A percentile compares a stretch with the other conserved stretches of the same genome.
phyloP scores from a whole-genome alignment of 345 rosid species.

The Arabidopsis thaliana region DNA sequence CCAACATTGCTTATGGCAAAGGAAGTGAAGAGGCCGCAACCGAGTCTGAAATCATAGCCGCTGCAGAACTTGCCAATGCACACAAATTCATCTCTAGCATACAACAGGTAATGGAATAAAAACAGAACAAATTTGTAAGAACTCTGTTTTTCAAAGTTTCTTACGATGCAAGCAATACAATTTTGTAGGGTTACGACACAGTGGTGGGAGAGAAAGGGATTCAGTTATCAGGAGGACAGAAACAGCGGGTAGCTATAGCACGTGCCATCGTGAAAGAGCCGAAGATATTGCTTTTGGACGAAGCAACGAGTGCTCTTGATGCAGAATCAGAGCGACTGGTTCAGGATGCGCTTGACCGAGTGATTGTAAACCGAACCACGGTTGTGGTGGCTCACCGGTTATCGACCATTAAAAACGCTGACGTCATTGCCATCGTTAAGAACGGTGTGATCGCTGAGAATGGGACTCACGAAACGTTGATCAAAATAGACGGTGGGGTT shows the following conservation, averaged over 20 bases:
- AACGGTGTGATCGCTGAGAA: constrained; percentile 74
- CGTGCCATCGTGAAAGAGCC: constrained; percentile 77
- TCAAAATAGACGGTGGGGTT: constrained; percentile 58
- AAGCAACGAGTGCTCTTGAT: constrained; percentile 91
- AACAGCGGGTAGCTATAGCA: constrained; percentile 80
- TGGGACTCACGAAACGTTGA: constrained; percentile 67
- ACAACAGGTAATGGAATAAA: constrained; percentile 45
- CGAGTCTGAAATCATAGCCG: constrained; percentile 66
- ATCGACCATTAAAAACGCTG: constrained; percentile 72
- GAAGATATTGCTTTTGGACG: constrained; percentile 69
- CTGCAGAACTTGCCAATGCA: constrained; percentile 74
- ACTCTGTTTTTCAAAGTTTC: background rate
- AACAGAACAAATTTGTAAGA: background rate
- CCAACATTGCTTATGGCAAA: constrained; percentile 80
- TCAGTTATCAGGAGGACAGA: constrained; percentile 80
- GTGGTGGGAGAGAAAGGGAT: constrained; percentile 75
- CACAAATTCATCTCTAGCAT: constrained; percentile 64
- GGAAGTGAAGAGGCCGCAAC: constrained; percentile 52
- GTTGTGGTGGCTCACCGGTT: constrained; percentile 84
- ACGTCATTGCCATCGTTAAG: constrained; percentile 70
- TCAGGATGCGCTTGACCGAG: constrained; percentile 60
- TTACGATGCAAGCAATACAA: background rate
- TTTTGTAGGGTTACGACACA: constrained; percentile 67
- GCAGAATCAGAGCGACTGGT: constrained; percentile 72
- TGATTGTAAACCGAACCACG: constrained; percentile 51